Evolutionary conservation across 2,329 filamentous ascomycete species (phyloP).

Genomic region (Ophiostoma pallidulum): DNA sequence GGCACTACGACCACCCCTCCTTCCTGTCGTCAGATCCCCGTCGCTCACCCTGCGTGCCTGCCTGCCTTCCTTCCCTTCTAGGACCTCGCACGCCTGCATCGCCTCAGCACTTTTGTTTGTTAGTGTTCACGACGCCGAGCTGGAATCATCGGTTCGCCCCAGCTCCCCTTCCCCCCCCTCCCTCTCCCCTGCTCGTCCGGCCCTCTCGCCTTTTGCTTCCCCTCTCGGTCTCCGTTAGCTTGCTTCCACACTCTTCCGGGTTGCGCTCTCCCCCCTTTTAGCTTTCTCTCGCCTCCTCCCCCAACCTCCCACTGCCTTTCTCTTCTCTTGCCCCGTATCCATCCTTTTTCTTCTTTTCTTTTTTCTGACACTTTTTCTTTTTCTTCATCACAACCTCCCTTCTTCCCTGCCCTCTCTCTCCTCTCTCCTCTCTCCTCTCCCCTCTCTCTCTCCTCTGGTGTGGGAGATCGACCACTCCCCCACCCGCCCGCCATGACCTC

Average conservation of each 20-base stretch:
- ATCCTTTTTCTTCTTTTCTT: neutral
- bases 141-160: neutral
- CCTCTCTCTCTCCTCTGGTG: neutral
- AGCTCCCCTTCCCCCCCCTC: neutral
- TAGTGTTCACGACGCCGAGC: no score
- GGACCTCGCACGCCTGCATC: no score
- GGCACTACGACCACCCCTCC: no score
- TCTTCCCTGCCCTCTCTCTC: neutral
- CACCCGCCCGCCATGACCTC: constrained; percentile 52
- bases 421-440: neutral
- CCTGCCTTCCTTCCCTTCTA: no score
- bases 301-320: constrained; percentile 1
- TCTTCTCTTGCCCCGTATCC: neutral
- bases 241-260: constrained; percentile 10
- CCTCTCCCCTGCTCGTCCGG: neutral
- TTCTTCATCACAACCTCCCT: no score
- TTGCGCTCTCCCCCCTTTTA: constrained; percentile 3
- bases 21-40: neutral
- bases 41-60: neutral
- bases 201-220: neutral
- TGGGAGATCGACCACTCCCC: no score
- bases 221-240: neutral
- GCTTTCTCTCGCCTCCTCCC: constrained; percentile 1
- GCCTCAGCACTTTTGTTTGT: no score
- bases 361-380: no score